Evolutionary conservation across 2,329 filamentous ascomycete species (phyloP).

Genomic region (Diaporthe eres): DNA sequence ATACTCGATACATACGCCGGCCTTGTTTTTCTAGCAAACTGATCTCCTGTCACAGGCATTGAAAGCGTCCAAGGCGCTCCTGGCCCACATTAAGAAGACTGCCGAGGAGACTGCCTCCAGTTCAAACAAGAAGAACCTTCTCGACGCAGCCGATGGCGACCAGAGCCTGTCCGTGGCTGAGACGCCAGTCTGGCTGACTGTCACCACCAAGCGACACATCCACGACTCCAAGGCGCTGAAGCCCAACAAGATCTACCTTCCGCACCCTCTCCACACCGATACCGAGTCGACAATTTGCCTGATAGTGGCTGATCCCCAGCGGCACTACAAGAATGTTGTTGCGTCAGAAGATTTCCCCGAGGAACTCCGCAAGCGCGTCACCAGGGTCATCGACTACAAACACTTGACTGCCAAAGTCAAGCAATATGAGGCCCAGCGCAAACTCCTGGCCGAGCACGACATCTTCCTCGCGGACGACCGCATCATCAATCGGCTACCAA

Average conservation of each 20-base stretch:
- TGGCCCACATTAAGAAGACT: constrained; percentile 72
- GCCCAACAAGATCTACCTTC: constrained; percentile 84
- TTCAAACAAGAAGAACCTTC: constrained; percentile 69
- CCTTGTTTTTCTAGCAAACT: constrained; percentile 30
- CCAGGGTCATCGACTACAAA: constrained; percentile 82
- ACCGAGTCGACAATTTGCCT: constrained; percentile 82
- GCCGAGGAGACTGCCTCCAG: constrained; percentile 62
- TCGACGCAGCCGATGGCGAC: constrained; percentile 62
- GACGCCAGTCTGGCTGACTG: constrained; percentile 72
- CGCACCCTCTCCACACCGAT: constrained; percentile 80
- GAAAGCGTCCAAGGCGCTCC: constrained; percentile 74
- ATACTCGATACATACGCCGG: not conserved
- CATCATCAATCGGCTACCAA: constrained; percentile 81
- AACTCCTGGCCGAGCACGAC: constrained; percentile 88
- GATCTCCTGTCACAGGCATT: constrained; percentile 59
- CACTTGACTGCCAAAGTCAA: constrained; percentile 89
- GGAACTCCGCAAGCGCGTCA: constrained; percentile 76
- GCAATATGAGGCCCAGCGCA: constrained; percentile 88
- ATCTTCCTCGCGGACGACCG: constrained; percentile 94
- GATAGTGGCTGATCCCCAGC: constrained; percentile 85
- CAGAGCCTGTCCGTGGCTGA: constrained; percentile 57
- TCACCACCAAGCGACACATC: constrained; percentile 77
- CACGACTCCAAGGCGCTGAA: constrained; percentile 83
- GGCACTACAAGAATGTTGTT: constrained; percentile 91
- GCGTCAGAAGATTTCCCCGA: constrained; percentile 79